Percentiles rank a stretch among this genome's conserved stretches.
phyloP scores from a whole-genome alignment of 768 basidiomycete species.

The Cystofilobasidium capitatum region DNA sequence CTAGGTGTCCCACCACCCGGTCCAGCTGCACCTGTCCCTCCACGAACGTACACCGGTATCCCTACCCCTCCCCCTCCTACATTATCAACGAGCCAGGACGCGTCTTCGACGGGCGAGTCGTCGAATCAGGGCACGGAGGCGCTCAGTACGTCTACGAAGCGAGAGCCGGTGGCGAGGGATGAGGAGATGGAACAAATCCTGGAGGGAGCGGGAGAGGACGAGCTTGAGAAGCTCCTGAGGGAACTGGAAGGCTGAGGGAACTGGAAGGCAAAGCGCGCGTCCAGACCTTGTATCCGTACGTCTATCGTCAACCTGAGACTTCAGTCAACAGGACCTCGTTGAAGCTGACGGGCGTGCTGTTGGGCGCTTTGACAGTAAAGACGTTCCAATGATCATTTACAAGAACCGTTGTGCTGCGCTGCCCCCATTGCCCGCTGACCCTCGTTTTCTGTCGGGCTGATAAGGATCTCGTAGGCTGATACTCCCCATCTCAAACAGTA shows the following conservation, averaged over 20 bases:
- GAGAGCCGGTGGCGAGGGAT: background rate
- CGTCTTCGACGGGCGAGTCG: background rate
- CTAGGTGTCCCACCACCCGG: background rate
- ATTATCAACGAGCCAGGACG: background rate
- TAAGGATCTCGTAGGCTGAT: no score
- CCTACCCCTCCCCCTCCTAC: background rate
- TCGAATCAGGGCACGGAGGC: no score
- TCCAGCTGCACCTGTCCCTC: background rate
- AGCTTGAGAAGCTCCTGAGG: constrained; percentile 20
- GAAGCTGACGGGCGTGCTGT: no score
- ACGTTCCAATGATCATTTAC: no score
- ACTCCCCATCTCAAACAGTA: no score
- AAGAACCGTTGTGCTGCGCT: no score
- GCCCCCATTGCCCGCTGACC: no score
- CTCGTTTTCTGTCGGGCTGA: no score
- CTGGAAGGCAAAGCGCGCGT: background rate
- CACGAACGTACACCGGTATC: background rate
- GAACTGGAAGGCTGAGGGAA: constrained; percentile 20
- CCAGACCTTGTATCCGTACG: background rate
- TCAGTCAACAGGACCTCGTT: no score
- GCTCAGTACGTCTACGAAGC: no score
- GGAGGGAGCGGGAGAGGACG: constrained; percentile 9
- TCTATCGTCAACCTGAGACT: no score
- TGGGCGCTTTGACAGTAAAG: no score
- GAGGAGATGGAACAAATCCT: background rate